Conservation (phyloP, 2,329 filamentous ascomycete genomes). For the Pseudodiploospora longispora region DNA sequence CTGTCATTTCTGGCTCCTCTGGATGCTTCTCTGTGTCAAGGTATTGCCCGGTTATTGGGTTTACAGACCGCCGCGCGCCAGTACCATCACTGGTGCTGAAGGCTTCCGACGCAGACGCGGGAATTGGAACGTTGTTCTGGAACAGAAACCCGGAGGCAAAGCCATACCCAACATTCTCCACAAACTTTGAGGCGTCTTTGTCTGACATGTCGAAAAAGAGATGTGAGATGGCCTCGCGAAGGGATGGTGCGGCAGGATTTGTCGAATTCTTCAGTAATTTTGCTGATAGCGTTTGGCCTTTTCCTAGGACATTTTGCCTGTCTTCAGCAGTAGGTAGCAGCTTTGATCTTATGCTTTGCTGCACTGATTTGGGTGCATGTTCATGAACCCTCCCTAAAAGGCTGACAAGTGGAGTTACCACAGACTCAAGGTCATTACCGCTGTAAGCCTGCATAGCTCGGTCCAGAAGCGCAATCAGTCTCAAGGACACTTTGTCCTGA, state of each 20-base stretch:
- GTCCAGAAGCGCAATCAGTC: slow-evolving; percentile 63
- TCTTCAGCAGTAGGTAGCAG: slow-evolving; percentile 74
- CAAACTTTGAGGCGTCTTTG: slow-evolving; percentile 69
- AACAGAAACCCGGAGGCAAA: slow-evolving; percentile 87
- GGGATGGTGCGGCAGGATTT: slow-evolving; percentile 60
- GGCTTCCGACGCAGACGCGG: slow-evolving; percentile 52
- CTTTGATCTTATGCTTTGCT: slow-evolving; percentile 52
- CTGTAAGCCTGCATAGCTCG: slow-evolving; percentile 54
- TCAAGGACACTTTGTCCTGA: slow-evolving; percentile 50
- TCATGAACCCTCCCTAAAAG: slow-evolving; percentile 65
- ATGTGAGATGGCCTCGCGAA: slow-evolving; percentile 67
- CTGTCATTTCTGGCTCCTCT: slow-evolving; percentile 66
- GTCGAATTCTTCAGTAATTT: slow-evolving; percentile 71
- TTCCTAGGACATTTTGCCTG: slow-evolving; percentile 68
- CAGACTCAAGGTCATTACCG: slow-evolving; percentile 63
- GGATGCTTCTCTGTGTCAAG: slow-evolving; percentile 57
- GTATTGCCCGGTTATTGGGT: slow-evolving; percentile 82
- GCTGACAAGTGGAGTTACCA: slow-evolving; percentile 65
- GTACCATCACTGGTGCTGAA: slow-evolving; percentile 21
- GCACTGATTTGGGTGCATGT: slow-evolving; percentile 52
- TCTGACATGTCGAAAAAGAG: slow-evolving; percentile 84
- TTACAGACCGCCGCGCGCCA: slow-evolving; percentile 43
- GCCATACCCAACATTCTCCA: slow-evolving; percentile 89
- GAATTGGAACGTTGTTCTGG: slow-evolving; percentile 72
- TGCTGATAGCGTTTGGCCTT: slow-evolving; percentile 64